Conservation (phyloP, 306 rosid genomes). For the Begonia masoniana region DNA sequence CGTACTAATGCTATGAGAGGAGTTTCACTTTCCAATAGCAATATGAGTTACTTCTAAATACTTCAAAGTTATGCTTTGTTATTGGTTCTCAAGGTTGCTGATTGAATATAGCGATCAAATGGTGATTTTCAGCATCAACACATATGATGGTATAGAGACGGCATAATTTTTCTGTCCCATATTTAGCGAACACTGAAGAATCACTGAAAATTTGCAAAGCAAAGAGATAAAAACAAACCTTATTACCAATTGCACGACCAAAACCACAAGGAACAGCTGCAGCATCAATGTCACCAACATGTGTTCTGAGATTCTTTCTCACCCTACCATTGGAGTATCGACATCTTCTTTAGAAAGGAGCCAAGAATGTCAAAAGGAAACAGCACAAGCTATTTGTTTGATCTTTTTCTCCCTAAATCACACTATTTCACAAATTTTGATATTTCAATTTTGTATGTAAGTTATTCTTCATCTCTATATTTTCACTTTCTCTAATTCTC, state of each 20-base stretch:
- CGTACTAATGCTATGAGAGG: too few relatives aligned
- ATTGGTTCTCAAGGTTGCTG: too few relatives aligned
- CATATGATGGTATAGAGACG: not conserved
- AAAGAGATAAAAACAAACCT: constrained; percentile 49
- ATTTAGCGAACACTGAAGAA: not conserved
- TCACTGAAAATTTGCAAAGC: constrained; percentile 5
- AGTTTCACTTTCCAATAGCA: too few relatives aligned
- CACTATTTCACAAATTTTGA: too few relatives aligned
- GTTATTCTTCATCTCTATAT: too few relatives aligned
- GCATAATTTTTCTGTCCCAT: not conserved
- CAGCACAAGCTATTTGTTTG: not conserved
- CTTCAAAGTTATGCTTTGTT: too few relatives aligned
- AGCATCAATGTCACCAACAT: constrained; percentile 90
- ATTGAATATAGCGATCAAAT: too few relatives aligned
- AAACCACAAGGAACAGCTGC: constrained; percentile 98
- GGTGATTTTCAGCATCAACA: too few relatives aligned
- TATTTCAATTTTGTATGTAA: too few relatives aligned
- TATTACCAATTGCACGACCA: constrained; percentile 97
- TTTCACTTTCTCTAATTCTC: too few relatives aligned
- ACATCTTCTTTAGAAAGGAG: too few relatives aligned
- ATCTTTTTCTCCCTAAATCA: not conserved
- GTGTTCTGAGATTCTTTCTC: constrained; percentile 75
- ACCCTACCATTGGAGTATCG: constrained; percentile 46
- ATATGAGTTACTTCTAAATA: too few relatives aligned
- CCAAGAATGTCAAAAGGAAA: not conserved